A percentile compares a stretch with the other conserved stretches of the same genome.
These are phyloP conservation scores for Eimeria falciformis DNA, from an alignment of 169 alveolate genomes.

Conservation along the genomic window DNA sequence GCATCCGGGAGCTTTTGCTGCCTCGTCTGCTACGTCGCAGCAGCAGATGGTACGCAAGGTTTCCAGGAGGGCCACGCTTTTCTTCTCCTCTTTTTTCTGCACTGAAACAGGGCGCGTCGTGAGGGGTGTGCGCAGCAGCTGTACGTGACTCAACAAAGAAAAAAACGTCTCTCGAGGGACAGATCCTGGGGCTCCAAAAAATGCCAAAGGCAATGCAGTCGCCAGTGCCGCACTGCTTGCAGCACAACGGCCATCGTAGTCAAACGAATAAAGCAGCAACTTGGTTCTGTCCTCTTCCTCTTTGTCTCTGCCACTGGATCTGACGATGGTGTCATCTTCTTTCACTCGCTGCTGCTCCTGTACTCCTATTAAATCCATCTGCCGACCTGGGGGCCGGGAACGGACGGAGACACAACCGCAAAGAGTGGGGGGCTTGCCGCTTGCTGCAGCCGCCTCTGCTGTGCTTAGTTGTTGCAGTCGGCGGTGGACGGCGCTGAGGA, in stretches of 20 bases:
- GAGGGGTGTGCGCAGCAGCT: conserved; percentile 15
- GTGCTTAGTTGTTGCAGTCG: conserved; percentile 19
- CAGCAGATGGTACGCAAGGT: neutral
- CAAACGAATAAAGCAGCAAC: conserved; percentile 2
- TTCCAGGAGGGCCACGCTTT: neutral
- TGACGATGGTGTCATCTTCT: neutral
- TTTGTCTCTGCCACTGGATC: neutral
- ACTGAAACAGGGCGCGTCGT: neutral
- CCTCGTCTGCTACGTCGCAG: conserved; percentile 2
- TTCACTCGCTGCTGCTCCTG: too few species aligned
- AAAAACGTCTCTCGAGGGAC: neutral
- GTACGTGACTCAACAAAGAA: neutral
- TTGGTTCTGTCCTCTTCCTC: neutral
- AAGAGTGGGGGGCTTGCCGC: conserved; percentile 11
- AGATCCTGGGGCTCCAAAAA: neutral
- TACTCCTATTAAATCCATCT: too few species aligned
- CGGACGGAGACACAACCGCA: conserved; percentile 45
- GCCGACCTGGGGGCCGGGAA: neutral
- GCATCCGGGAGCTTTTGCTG: neutral
- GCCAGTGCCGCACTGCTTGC: conserved; percentile 5
- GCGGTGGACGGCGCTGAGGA: conserved; percentile 7
- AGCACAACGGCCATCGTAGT: conserved; percentile 13
- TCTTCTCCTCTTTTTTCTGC: neutral
- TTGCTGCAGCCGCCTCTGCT: conserved; percentile 29
- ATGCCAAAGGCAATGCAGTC: neutral